Evolutionary conservation across 1,284 basidiomycete genomes (phyloP), one percentile per base, ranked within the genome.

Genomic region (Neotropicomus parvogracilis): DNA sequence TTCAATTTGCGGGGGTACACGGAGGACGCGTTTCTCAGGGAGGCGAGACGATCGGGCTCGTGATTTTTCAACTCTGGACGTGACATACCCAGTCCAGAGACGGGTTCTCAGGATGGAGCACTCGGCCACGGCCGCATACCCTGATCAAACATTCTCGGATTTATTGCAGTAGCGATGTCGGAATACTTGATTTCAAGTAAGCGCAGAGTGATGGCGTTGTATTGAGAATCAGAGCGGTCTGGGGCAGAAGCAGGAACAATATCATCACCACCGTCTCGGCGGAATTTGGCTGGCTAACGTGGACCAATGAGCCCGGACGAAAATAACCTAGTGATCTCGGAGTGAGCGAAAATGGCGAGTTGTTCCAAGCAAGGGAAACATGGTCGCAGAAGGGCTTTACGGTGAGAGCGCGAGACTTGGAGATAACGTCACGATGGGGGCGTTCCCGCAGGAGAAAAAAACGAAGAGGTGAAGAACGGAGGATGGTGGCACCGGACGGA

Each of bases 261-360:
- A 53, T 24, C 9, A 13, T n/a, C 24, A 13, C 17, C 24, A 26
- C 36, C 20, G 27, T 41, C 13, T 20, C 14, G 44, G 32, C 10
- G 13, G 31, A 40, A 31, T 32, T 33, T 33, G 9, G 33, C 20
- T 33, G 28, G 41, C 13, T 31, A 44, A 32, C 44, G 46, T 44
- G 52, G 35, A 27, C 56, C 45, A 54, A 62, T 55, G 33, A 24
- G 27, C 37, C 26, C 1, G 16, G 21, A 49, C 35, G 35, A 17
- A 46, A 50, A 56, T 41, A 58, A 43, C 41, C 38, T 45, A 45
- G 41, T 44, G 49, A 58, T 56, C 42, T 60, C 48, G 48, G 48
- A 10, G 41, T 19, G 48, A 44, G 34, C 37, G 44, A 60, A 54
- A 50, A 50, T 42, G 33, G 58, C 40, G 26, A 40, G 41, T 45